phyloP scores from a whole-genome alignment of 805 yeast genomes.

The Starmerella stigmatis region DNA sequence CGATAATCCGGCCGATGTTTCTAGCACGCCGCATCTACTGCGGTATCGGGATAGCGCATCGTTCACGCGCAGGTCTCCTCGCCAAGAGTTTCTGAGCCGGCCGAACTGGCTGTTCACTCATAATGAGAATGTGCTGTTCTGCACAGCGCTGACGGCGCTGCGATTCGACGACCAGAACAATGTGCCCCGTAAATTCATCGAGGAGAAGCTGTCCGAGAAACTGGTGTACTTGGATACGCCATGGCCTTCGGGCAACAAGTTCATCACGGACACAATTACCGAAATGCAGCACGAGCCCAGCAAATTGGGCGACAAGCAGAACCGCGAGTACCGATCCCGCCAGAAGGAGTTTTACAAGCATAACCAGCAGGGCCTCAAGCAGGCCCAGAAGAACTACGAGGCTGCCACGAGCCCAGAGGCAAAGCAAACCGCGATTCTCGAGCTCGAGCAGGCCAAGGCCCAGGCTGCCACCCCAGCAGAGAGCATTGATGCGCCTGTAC shows the following conservation, averaged over 20 bases:
- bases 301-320: slow-evolving; percentile 13
- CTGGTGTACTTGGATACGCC: slow-evolving; percentile 19
- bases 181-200: slow-evolving; percentile 23
- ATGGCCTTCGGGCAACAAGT: slow-evolving; percentile 20
- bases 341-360: slow-evolving; percentile 16
- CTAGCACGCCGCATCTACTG: not conserved
- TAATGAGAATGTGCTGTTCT: slow-evolving; percentile 21
- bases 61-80: slow-evolving; percentile 4
- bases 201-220: slow-evolving; percentile 18
- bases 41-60: not conserved
- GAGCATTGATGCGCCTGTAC: slow-evolving; percentile 12
- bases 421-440: slow-evolving; percentile 2
- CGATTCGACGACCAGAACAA: slow-evolving; percentile 21
- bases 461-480: slow-evolving; percentile 16
- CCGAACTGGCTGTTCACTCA: slow-evolving; percentile 22
- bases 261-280: slow-evolving; percentile 13
- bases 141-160: slow-evolving; percentile 18
- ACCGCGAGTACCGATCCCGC: slow-evolving; percentile 12
- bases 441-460: slow-evolving; percentile 10
- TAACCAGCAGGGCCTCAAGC: slow-evolving; percentile 9
- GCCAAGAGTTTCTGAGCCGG: slow-evolving; percentile 20
- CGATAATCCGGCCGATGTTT: not conserved
- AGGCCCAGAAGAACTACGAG: slow-evolving; percentile 8
- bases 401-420: slow-evolving; percentile 5
- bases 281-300: slow-evolving; percentile 9